Percentiles rank a stretch among this genome's conserved stretches.
Evolutionary conservation across 306 rosid genomes (phyloP).

Genomic region (Ziziphus jujuba): DNA sequence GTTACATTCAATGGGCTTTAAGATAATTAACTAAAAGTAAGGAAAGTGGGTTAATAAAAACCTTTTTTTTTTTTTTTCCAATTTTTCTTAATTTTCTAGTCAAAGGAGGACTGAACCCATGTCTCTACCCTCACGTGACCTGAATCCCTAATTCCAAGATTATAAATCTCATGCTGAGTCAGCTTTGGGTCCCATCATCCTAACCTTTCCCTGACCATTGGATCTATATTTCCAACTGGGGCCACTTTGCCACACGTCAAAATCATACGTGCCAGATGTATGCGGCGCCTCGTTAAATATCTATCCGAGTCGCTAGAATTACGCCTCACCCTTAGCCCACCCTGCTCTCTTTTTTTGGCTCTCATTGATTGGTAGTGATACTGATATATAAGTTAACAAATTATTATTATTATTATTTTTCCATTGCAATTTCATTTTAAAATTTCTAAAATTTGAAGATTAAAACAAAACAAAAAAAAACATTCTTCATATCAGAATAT

Average conservation of each 20-base stretch:
- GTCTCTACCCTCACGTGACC: constrained; percentile 70
- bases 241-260: constrained; percentile 30
- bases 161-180: constrained; percentile 33
- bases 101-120: constrained; percentile 59
- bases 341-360: too few species aligned
- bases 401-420: too few species aligned
- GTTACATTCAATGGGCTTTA: constrained; percentile 28
- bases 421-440: too few species aligned
- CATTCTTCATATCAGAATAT: too few species aligned
- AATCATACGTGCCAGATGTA: not conserved
- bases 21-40: constrained; percentile 7
- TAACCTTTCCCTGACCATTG: constrained; percentile 23
- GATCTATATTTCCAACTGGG: not conserved
- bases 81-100: constrained; percentile 29
- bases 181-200: constrained; percentile 22
- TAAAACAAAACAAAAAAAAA: too few species aligned
- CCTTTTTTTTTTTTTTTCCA: not conserved
- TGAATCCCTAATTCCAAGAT: constrained; percentile 31
- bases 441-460: too few species aligned
- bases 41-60: not conserved
- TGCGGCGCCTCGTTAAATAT: constrained; percentile 39
- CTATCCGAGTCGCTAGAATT: constrained; percentile 15
- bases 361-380: too few species aligned
- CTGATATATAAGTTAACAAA: too few species aligned
- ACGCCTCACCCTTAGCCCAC: not conserved